Conservation (phyloP, 2,329 filamentous ascomycete genomes). For the Cercospora brassicicola region DNA sequence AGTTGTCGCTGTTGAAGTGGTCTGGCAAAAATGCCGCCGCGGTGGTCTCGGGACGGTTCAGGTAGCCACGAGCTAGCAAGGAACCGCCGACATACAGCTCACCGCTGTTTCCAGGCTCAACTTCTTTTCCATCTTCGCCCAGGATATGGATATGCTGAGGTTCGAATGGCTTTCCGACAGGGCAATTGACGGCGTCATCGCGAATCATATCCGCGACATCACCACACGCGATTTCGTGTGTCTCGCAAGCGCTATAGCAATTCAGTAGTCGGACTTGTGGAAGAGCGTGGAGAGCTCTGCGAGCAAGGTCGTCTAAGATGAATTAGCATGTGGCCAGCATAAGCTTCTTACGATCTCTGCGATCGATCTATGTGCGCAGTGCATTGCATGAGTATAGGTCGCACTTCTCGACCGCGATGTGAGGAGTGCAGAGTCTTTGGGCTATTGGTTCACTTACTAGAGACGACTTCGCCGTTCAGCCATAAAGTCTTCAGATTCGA, state of each 20-base stretch:
- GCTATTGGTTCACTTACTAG: not conserved
- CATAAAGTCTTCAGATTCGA: constrained; percentile 69
- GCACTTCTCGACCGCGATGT: not conserved
- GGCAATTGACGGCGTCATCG: constrained; percentile 66
- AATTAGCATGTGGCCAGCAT: not conserved
- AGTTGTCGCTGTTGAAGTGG: constrained; percentile 57
- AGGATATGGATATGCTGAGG: constrained; percentile 70
- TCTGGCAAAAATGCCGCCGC: constrained; percentile 69
- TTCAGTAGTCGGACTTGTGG: constrained; percentile 71
- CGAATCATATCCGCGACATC: constrained; percentile 67
- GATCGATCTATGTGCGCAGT: not conserved
- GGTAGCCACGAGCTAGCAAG: constrained; percentile 72
- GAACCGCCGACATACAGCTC: constrained; percentile 76
- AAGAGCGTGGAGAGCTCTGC: constrained; percentile 65
- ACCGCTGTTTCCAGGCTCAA: constrained; percentile 63
- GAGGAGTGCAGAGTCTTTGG: not conserved
- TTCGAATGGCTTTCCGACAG: constrained; percentile 70
- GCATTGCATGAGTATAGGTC: not conserved
- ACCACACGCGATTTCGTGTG: constrained; percentile 75
- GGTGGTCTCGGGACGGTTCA: constrained; percentile 77
- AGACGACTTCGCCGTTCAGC: constrained; percentile 82
- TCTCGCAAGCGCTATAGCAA: constrained; percentile 80
- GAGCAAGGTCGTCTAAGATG: constrained; percentile 65
- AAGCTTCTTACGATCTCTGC: not conserved
- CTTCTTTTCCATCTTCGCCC: constrained; percentile 65